A percentile compares a stretch with the other conserved stretches of the same genome.
These are phyloP conservation scores for Teunomyces tritomae DNA, from an alignment of 805 yeast species.

Conservation along the genomic window DNA sequence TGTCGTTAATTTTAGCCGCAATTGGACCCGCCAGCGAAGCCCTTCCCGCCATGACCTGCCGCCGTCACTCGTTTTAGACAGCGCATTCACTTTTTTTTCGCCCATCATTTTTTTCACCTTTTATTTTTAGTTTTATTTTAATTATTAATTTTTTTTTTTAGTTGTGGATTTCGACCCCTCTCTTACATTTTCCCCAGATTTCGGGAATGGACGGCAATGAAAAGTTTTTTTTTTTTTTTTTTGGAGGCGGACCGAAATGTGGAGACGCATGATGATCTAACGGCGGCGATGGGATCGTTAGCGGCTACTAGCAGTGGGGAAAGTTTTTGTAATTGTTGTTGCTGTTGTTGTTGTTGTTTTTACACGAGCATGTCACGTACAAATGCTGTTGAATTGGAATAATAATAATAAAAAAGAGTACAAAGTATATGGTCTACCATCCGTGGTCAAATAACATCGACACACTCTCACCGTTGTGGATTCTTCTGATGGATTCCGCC, in stretches of 20 bases:
- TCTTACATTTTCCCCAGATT: constrained; percentile 6
- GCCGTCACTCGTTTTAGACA: neutral
- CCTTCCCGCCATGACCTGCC: neutral
- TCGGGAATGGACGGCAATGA: constrained; percentile 3
- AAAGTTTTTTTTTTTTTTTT: neutral
- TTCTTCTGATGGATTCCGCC: constrained; percentile 93
- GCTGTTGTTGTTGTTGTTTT: too few species aligned
- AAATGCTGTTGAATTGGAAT: too few species aligned
- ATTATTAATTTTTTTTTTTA: neutral
- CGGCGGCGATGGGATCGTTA: neutral
- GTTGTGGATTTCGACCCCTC: neutral
- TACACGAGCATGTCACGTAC: too few species aligned
- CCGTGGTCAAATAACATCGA: constrained; percentile 90
- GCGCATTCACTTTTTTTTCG: neutral
- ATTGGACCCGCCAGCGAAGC: neutral
- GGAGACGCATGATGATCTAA: neutral
- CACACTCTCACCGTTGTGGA: constrained; percentile 95
- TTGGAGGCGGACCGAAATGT: neutral
- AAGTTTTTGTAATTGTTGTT: too few species aligned
- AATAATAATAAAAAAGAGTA: too few species aligned
- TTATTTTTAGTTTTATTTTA: neutral
- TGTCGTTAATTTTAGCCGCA: neutral
- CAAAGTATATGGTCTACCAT: constrained; percentile 29
- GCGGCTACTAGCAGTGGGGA: too few species aligned
- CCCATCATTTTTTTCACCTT: neutral